phyloP scores from a whole-genome alignment of 257 asterid genomes.

The Penstemon davidsonii region DNA sequence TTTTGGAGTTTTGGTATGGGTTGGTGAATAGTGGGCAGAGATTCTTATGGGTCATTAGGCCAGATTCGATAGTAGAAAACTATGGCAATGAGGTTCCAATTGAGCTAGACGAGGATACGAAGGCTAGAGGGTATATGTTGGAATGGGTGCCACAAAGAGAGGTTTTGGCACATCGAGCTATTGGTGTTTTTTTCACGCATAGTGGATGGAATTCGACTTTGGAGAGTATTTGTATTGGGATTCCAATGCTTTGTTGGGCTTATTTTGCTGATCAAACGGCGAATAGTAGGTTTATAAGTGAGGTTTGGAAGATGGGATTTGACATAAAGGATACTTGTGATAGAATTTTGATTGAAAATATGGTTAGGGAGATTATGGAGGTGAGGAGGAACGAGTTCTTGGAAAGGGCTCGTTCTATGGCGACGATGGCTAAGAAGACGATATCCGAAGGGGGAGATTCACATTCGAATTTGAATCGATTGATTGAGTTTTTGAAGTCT shows the following conservation, averaged over 20 bases:
- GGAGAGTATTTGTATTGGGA: slow-evolving; percentile 34
- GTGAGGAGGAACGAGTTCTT: slow-evolving; percentile 41
- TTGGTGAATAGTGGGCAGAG: slow-evolving; percentile 41
- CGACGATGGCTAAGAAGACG: slow-evolving; percentile 38
- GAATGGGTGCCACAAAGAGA: too few relatives aligned
- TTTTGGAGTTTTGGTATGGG: slow-evolving; percentile 56
- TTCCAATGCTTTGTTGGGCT: slow-evolving; percentile 42
- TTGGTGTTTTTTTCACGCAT: too few relatives aligned
- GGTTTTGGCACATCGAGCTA: too few relatives aligned
- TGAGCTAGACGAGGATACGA: slow-evolving; percentile 30
- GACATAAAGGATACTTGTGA: slow-evolving; percentile 62
- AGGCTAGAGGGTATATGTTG: too few relatives aligned
- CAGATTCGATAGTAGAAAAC: slow-evolving; percentile 33
- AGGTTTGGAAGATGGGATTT: slow-evolving; percentile 58
- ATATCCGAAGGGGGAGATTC: slow-evolving; percentile 49
- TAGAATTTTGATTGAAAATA: slow-evolving; percentile 37
- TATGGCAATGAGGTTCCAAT: slow-evolving; percentile 20
- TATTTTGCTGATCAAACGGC: slow-evolving; percentile 45
- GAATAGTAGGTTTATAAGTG: slow-evolving; percentile 55
- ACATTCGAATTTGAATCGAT: slow-evolving; percentile 27
- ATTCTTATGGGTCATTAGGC: slow-evolving; percentile 63
- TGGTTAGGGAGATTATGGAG: slow-evolving; percentile 47
- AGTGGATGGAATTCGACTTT: neutral
- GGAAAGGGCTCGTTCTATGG: slow-evolving; percentile 29
- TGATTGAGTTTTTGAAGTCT: slow-evolving; percentile 26